Conservation (phyloP, 495 filamentous ascomycete genomes). For the Acidomyces sp. region DNA sequence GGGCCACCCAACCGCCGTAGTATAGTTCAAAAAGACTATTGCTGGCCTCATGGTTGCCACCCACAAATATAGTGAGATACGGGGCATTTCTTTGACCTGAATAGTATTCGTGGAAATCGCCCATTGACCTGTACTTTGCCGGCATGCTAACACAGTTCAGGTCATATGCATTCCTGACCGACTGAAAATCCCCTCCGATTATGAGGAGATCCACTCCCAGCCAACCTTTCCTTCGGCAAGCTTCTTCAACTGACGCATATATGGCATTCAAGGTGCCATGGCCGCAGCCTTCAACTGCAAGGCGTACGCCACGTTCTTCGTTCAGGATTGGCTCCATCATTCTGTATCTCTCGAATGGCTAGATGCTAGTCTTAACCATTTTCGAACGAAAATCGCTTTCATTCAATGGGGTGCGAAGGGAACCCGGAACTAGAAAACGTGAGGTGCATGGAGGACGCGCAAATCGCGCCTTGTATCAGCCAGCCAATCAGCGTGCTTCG, state of each 20-base stretch:
- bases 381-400: too few species aligned
- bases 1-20: slow-evolving; percentile 94
- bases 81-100: slow-evolving; percentile 63
- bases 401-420: too few species aligned
- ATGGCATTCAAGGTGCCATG: slow-evolving; percentile 86
- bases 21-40: slow-evolving; percentile 79
- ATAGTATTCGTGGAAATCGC: slow-evolving; percentile 91
- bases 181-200: slow-evolving; percentile 86
- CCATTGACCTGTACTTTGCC: slow-evolving; percentile 64
- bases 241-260: slow-evolving; percentile 56
- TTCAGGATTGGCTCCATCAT: slow-evolving; percentile 12
- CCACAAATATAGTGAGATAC: slow-evolving; percentile 81
- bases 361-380: too few species aligned
- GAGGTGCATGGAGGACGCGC: too few species aligned
- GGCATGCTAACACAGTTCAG: slow-evolving; percentile 78
- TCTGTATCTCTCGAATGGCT: not conserved
- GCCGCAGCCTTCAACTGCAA: slow-evolving; percentile 72
- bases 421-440: too few species aligned
- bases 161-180: slow-evolving; percentile 77
- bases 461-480: too few species aligned
- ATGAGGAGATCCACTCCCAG: slow-evolving; percentile 68
- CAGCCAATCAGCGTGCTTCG: too few species aligned
- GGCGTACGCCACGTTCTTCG: slow-evolving; percentile 31
- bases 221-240: slow-evolving; percentile 56
- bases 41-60: slow-evolving; percentile 87